Base-by-base conservation (phyloP, 2,329 filamentous ascomycete species). In the Aaosphaeria arxii region DNA sequence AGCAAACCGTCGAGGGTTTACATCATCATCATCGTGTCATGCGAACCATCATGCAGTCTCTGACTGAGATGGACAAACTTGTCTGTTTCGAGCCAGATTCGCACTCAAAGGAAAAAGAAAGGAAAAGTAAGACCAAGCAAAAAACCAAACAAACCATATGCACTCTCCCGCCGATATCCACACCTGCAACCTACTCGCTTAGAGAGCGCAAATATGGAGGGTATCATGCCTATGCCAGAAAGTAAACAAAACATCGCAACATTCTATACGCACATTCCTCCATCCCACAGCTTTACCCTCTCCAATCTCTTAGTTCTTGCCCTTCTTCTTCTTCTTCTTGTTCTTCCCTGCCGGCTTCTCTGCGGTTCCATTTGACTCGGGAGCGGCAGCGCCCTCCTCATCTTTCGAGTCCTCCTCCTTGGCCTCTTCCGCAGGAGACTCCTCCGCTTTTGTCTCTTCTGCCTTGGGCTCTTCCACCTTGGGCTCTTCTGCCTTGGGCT, bases 181-280 rank as follows among this genome's bases (percentile, higher is more conserved):
- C 17, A 24, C 17, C 17, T 24, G 17, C 17, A 24, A 24, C 17
- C 3, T 24, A 24, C 17, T 24, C 17, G 17, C 17, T 24, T 24
- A 24, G 17, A 24, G 17, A 24, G 17, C 17, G 17, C 17, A 24
- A 24, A 24, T 36, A 30, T 29, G 11, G n/a, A 40, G 45, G 45
- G 40, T 47, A 47, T 47, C 42, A 43, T 47, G 45, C 45, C 40
- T 13, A 30, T 28, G 40, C 9, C 40, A 32, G 11, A 5, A 36
- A 42, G 11, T 41, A 9, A n/a, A n/a, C 9, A 38, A n/a, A 44
- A 32, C 9, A 35, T 11, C n/a, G 32, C 43, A 38, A 44, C 6
- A 41, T n/a, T 41, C 39, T 11, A 41, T 13, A 36, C 4, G 33
- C 33, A 36, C 17, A 36, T 36, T 36, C 13, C 9, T 4, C 9